Conservation (phyloP, 371 early-diverging fungal genomes). For the Dentiscutata heterogama region DNA sequence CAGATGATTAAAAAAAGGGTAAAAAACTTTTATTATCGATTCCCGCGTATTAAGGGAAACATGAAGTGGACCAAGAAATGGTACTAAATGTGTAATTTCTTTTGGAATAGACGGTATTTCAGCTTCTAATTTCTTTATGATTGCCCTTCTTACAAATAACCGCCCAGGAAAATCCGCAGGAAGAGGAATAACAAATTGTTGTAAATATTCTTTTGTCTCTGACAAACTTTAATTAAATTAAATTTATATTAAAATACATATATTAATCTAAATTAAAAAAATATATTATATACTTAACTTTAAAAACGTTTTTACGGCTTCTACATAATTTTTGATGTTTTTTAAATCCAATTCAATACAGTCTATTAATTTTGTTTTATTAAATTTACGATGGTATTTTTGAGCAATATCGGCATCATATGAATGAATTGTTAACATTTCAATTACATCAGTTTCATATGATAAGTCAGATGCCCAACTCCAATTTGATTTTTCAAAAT, state of each 20-base stretch:
- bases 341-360: slow-evolving; percentile 4
- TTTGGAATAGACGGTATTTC: background rate
- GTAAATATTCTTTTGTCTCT: no score
- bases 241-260: background rate
- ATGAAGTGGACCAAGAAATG: background rate
- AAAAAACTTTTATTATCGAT: slow-evolving; percentile 16
- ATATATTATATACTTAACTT: background rate
- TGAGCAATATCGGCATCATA: background rate
- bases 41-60: slow-evolving; percentile 12
- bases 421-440: slow-evolving; percentile 6
- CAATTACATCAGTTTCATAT: background rate
- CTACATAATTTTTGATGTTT: background rate
- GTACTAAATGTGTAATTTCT: background rate
- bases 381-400: background rate
- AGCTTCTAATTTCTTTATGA: background rate
- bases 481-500: no score
- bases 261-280: background rate
- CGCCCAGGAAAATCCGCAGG: slow-evolving; percentile 8
- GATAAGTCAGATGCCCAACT: no score
- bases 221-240: no score
- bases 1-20: slow-evolving; percentile 10
- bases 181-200: background rate
- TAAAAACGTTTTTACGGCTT: background rate
- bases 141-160: background rate
- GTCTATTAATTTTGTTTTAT: slow-evolving; percentile 5